phyloP scores from a whole-genome alignment of 2,329 filamentous ascomycete genomes.

The Colletotrichum cereale region DNA sequence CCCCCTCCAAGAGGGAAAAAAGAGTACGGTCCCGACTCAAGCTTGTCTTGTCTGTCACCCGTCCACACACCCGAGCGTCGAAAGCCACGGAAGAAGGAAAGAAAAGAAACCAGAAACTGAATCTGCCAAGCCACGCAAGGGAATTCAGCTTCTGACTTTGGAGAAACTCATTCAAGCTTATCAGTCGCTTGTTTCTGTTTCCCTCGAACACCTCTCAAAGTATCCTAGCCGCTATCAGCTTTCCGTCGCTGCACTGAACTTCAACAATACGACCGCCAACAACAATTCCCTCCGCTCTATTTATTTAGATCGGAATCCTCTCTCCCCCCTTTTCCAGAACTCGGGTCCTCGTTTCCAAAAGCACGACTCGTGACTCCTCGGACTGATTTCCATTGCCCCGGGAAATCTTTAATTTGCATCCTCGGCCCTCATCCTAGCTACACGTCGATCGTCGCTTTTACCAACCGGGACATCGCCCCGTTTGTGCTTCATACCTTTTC shows the following conservation, averaged over 20 bases:
- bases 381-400: neutral
- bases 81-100: neutral
- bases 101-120: slow-evolving; percentile 26
- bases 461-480: slow-evolving; percentile 13
- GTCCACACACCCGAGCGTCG: neutral
- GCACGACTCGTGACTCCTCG: neutral
- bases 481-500: neutral
- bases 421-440: neutral
- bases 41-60: slow-evolving; percentile 17
- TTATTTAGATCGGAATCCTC: slow-evolving; percentile 12
- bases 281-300: slow-evolving; percentile 24
- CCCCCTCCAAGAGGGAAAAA: neutral
- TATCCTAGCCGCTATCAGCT: neutral
- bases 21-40: neutral
- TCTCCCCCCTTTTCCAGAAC: neutral
- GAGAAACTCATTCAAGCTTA: slow-evolving; percentile 13
- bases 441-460: neutral
- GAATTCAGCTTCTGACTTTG: slow-evolving; percentile 37
- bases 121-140: slow-evolving; percentile 37
- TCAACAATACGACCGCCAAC: slow-evolving; percentile 2
- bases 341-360: no score
- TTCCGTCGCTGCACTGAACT: slow-evolving; percentile 14
- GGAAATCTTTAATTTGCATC: neutral
- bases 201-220: neutral
- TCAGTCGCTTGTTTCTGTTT: slow-evolving; percentile 7